phyloP scores from a whole-genome alignment of 2,329 filamentous ascomycete species.

The Nectriaceae sp. region DNA sequence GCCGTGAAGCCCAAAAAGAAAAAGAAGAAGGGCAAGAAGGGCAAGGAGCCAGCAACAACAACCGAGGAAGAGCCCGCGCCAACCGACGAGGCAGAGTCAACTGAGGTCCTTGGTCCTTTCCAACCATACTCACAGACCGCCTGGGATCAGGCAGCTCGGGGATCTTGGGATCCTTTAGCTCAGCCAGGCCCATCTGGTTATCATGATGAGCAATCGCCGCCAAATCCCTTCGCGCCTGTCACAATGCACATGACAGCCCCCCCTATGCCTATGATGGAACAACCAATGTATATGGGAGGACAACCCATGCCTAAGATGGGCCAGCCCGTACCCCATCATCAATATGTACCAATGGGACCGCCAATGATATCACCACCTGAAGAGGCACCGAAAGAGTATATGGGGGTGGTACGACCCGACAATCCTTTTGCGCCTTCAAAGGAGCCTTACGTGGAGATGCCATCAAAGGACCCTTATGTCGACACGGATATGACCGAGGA shows the following conservation, averaged over 20 bases:
- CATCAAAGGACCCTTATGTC: constrained; percentile 6
- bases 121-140: constrained; percentile 2
- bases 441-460: constrained; percentile 8
- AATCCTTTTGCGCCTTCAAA: background rate
- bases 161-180: constrained; percentile 20
- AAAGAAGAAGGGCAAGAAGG: constrained; percentile 25
- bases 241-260: background rate
- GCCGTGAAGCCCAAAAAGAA: constrained; percentile 24
- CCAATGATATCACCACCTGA: background rate
- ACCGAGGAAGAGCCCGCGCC: constrained; percentile 8
- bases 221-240: background rate
- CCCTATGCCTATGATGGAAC: background rate
- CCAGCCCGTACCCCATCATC: background rate
- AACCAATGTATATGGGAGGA: background rate
- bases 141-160: constrained; percentile 9
- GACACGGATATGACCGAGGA: constrained; percentile 12
- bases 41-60: constrained; percentile 2
- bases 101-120: background rate
- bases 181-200: constrained; percentile 4
- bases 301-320: background rate
- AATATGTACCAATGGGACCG: background rate
- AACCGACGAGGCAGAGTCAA: background rate
- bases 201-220: background rate
- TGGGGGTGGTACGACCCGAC: background rate
- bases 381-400: background rate